Conservation (phyloP, 2,329 filamentous ascomycete species). For the Aspergillus quadricinctus region DNA sequence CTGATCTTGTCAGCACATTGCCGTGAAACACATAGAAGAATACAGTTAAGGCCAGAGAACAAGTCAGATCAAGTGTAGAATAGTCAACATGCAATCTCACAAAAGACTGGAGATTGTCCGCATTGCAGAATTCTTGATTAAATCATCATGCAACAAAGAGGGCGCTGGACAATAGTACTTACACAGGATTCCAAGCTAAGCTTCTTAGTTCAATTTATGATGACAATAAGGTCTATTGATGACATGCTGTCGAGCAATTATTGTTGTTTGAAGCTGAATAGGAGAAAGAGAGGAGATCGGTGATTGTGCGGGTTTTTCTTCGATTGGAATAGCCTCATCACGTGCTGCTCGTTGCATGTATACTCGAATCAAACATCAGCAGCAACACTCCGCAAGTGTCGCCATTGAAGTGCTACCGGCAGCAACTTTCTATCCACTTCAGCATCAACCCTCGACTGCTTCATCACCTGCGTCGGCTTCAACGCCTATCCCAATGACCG, state of each 20-base stretch:
- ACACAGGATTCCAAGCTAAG: constrained; percentile 1
- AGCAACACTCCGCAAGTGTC: constrained; percentile 3
- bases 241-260: background rate
- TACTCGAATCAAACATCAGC: constrained; percentile 14
- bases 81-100: constrained; percentile 44
- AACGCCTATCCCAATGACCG: constrained; percentile 35
- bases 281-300: constrained; percentile 3
- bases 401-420: constrained; percentile 2
- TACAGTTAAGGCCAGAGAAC: background rate
- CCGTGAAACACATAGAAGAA: constrained; percentile 2
- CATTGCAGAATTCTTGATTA: constrained; percentile 45
- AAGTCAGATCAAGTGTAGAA: constrained; percentile 46
- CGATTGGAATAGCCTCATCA: constrained; percentile 19
- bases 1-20: constrained; percentile 12
- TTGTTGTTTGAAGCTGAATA: background rate
- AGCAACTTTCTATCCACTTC: background rate
- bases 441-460: background rate
- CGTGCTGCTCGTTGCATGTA: constrained; percentile 15
- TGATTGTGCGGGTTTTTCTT: constrained; percentile 2
- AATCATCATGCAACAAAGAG: constrained; percentile 31
- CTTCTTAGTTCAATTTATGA: background rate
- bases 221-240: background rate
- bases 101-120: constrained; percentile 37
- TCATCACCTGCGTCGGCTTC: constrained; percentile 3
- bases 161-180: constrained; percentile 7